phyloP scores from a whole-genome alignment of 2,329 filamentous ascomycete genomes.

The Setomelanomma holmii region DNA sequence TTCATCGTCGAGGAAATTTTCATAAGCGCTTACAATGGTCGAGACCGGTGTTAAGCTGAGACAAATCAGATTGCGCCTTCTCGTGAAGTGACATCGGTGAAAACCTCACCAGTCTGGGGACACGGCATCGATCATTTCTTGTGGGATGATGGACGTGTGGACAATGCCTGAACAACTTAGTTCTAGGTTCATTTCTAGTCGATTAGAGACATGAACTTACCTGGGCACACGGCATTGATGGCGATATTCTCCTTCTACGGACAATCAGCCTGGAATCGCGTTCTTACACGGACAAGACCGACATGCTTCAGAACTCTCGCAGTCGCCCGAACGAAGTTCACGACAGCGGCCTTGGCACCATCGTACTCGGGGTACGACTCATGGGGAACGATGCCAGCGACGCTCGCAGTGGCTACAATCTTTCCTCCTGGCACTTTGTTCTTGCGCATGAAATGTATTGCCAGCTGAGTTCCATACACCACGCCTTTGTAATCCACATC shows the following conservation, averaged over 20 bases:
- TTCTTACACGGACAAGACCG: no score
- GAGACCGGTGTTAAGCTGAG: slow-evolving; percentile 42
- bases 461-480: slow-evolving; percentile 58
- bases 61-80: slow-evolving; percentile 3
- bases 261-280: background rate
- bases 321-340: slow-evolving; percentile 33
- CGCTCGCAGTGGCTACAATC: slow-evolving; percentile 56
- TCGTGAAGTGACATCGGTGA: background rate
- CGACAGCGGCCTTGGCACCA: slow-evolving; percentile 58
- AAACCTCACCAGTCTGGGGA: slow-evolving; percentile 26
- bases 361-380: slow-evolving; percentile 58
- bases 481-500: slow-evolving; percentile 62
- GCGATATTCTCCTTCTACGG: slow-evolving; percentile 56
- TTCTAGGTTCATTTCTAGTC: background rate
- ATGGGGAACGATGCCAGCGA: slow-evolving; percentile 55
- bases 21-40: slow-evolving; percentile 57
- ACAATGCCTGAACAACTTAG: slow-evolving; percentile 49
- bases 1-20: slow-evolving; percentile 55
- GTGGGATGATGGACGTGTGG: slow-evolving; percentile 46
- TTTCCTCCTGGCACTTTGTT: slow-evolving; percentile 54
- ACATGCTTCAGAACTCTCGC: slow-evolving; percentile 30
- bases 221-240: slow-evolving; percentile 58
- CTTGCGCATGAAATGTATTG: slow-evolving; percentile 62
- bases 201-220: background rate
- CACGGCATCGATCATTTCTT: slow-evolving; percentile 37